phyloP scores from a whole-genome alignment of 208 protist genomes.

The Strigomonas culicis region DNA sequence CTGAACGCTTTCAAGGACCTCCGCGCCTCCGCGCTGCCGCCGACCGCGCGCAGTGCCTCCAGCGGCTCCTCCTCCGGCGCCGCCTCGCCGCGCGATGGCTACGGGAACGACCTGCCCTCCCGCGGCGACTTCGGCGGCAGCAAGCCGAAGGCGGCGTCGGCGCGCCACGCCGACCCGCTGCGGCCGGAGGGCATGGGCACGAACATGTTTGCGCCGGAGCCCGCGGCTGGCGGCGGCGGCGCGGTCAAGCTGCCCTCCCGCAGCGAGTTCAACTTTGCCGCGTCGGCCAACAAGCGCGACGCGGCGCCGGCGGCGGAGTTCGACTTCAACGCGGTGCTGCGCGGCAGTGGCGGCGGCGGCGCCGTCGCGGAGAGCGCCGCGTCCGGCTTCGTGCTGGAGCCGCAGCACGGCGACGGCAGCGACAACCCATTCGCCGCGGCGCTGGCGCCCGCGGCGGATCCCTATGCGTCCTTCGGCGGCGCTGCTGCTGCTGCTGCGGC shows the following conservation, averaged over 20 bases:
- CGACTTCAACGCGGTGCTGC: background rate
- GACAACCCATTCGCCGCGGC: background rate
- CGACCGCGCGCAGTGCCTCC: constrained; percentile 28
- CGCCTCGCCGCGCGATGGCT: constrained; percentile 36
- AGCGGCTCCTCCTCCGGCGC: constrained; percentile 37
- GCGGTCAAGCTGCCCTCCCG: background rate
- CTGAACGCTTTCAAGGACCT: constrained; percentile 40
- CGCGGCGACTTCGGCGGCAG: constrained; percentile 52
- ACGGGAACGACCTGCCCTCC: constrained; percentile 41
- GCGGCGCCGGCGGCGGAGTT: constrained; percentile 1
- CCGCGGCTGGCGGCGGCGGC: background rate
- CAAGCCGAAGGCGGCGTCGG: constrained; percentile 13
- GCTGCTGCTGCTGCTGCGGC: constrained; percentile 24
- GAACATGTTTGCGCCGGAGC: constrained; percentile 46
- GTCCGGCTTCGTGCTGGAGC: background rate
- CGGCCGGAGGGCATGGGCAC: constrained; percentile 35
- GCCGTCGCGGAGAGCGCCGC: background rate
- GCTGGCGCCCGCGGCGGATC: background rate
- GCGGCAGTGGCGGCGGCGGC: background rate
- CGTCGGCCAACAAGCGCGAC: constrained; percentile 12
- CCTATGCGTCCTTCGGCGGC: background rate
- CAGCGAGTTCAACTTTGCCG: constrained; percentile 20
- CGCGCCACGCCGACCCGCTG: constrained; percentile 34
- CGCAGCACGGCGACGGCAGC: background rate
- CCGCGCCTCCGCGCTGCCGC: constrained; percentile 17